Evolutionary conservation across 495 filamentous ascomycete genomes (phyloP).

Genomic region (Immersiella caudata): DNA sequence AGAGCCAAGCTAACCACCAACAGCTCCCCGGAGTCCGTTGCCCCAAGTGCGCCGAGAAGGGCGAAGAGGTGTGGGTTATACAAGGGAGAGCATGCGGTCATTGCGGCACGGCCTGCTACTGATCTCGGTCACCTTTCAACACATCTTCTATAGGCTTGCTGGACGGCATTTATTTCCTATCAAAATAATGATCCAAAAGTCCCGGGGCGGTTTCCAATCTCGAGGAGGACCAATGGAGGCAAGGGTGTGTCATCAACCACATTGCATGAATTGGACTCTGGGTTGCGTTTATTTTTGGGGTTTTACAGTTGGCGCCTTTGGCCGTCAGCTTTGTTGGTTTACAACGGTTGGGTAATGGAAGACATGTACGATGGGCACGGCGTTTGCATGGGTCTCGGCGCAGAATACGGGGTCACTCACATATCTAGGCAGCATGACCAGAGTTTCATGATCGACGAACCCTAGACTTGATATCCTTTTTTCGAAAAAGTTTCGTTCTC

Average conservation of each 20-base stretch:
- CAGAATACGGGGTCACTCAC: background rate
- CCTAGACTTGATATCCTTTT: background rate
- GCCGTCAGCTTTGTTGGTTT: background rate
- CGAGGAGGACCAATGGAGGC: background rate
- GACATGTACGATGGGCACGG: background rate
- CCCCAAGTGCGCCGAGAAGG: constrained; percentile 42
- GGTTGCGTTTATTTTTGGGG: background rate
- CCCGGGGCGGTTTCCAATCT: background rate
- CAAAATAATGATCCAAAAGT: background rate
- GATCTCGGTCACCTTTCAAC: background rate
- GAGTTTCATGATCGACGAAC: background rate
- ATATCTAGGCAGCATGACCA: background rate
- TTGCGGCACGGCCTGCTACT: constrained; percentile 38
- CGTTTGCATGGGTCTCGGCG: background rate
- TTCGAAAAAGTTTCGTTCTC: background rate
- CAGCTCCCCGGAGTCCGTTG: constrained; percentile 39
- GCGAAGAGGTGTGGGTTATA: constrained; percentile 47
- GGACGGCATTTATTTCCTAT: background rate
- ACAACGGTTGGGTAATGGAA: background rate
- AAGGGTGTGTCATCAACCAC: too few relatives aligned
- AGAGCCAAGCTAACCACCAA: constrained; percentile 18
- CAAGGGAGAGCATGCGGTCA: constrained; percentile 40
- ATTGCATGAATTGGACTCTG: too few relatives aligned
- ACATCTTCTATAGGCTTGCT: background rate
- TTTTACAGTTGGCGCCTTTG: background rate